Conservation (phyloP, 495 filamentous ascomycete genomes). For the Podospora australis region DNA sequence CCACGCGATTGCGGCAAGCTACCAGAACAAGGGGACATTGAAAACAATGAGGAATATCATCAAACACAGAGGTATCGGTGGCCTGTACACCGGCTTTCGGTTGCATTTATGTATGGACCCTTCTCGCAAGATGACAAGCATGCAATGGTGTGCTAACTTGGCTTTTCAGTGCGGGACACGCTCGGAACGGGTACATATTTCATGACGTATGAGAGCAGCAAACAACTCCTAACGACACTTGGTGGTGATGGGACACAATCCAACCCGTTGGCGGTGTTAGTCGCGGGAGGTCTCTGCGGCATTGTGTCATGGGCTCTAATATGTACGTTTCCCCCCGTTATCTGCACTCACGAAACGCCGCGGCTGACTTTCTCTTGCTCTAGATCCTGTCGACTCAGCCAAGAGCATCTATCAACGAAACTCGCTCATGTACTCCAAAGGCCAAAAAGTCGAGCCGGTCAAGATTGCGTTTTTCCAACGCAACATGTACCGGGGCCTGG, state of each 20-base stretch:
- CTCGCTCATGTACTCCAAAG: constrained; percentile 59
- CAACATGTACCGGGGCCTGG: constrained; percentile 69
- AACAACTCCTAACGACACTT: constrained; percentile 73
- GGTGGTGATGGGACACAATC: constrained; percentile 60
- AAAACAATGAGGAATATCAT: constrained; percentile 74
- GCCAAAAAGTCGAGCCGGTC: constrained; percentile 50
- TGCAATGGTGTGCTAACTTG: constrained; percentile 5
- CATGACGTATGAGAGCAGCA: constrained; percentile 81
- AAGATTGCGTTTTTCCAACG: constrained; percentile 67
- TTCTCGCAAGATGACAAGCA: background rate
- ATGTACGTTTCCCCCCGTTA: constrained; percentile 31
- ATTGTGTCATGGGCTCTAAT: constrained; percentile 78
- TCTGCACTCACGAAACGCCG: background rate
- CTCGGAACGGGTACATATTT: constrained; percentile 89
- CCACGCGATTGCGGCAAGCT: constrained; percentile 58
- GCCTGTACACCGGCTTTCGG: constrained; percentile 81
- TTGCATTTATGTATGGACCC: constrained; percentile 64
- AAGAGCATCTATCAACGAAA: constrained; percentile 81
- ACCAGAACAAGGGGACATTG: constrained; percentile 73
- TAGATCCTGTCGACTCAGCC: constrained; percentile 72
- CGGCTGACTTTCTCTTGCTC: background rate
- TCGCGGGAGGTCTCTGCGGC: constrained; percentile 71
- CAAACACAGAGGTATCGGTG: constrained; percentile 65
- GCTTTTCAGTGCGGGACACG: constrained; percentile 63
- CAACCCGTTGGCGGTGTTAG: constrained; percentile 64